Percentiles rank a stretch among this genome's conserved stretches.
These are phyloP conservation scores for Solanum sejunctum DNA, from an alignment of 257 asterid genomes.

Conservation along the genomic window DNA sequence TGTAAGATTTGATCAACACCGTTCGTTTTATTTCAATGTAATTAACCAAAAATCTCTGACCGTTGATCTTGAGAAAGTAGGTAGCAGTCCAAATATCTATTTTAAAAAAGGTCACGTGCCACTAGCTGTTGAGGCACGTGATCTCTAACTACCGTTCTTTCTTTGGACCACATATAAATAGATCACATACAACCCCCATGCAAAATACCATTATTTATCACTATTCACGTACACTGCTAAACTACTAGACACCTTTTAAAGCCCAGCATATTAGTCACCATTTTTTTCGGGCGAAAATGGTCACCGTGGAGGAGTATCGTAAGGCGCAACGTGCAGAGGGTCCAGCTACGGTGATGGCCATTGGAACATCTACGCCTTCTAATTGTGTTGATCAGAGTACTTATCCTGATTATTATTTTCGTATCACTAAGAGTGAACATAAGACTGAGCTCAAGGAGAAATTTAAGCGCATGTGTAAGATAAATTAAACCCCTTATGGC, in stretches of 20 bases:
- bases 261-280: neutral
- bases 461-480: slow-evolving; percentile 68
- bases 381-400: slow-evolving; percentile 62
- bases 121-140: neutral
- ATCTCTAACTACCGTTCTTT: neutral
- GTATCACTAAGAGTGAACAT: slow-evolving; percentile 65
- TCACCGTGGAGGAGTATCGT: slow-evolving; percentile 51
- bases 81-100: neutral
- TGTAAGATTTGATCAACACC: neutral
- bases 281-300: slow-evolving; percentile 20
- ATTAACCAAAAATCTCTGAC: neutral
- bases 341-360: slow-evolving; percentile 65
- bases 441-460: slow-evolving; percentile 49
- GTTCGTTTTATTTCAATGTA: neutral
- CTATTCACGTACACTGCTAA: neutral
- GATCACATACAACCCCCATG: neutral
- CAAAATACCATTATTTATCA: neutral
- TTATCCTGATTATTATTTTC: slow-evolving; percentile 59
- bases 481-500: neutral
- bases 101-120: neutral
- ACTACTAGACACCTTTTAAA: neutral
- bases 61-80: neutral
- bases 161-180: neutral
- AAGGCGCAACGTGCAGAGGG: slow-evolving; percentile 67
- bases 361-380: slow-evolving; percentile 58